Percentiles rank a stretch among this genome's conserved stretches.
Evolutionary conservation across 2,329 filamentous ascomycete genomes (phyloP).

Genomic region (Exophiala bonariae): DNA sequence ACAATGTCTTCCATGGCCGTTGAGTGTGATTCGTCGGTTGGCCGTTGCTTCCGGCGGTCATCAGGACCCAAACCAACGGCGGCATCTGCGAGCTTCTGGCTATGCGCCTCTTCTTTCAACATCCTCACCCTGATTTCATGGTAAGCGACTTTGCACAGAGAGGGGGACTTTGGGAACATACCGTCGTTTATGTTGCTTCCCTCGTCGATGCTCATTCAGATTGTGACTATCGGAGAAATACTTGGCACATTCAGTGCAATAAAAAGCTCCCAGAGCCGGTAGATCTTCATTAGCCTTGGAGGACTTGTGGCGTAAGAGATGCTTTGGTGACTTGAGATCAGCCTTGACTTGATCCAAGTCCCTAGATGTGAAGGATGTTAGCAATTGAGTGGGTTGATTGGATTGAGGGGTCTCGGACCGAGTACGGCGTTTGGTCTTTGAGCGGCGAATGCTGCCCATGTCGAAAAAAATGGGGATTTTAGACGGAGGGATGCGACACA

Average conservation of each 20-base stretch:
- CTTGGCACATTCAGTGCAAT: constrained; percentile 92
- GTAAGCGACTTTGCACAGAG: constrained; percentile 8
- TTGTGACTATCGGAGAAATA: constrained; percentile 89
- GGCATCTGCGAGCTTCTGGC: constrained; percentile 81
- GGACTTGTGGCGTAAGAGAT: constrained; percentile 76
- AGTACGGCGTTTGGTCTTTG: constrained; percentile 72
- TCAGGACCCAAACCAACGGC: constrained; percentile 71
- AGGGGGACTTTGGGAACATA: constrained; percentile 37
- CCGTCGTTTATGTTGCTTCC: constrained; percentile 93
- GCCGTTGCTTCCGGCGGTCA: constrained; percentile 52
- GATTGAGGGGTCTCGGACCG: constrained; percentile 50
- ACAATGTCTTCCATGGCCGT: constrained; percentile 21
- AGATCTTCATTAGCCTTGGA: constrained; percentile 82
- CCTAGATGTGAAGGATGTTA: constrained; percentile 48
- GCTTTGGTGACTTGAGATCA: constrained; percentile 75
- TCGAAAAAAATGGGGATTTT: too few species aligned
- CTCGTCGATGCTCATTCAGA: constrained; percentile 72
- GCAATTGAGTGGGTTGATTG: constrained; percentile 3
- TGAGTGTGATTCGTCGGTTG: constrained; percentile 3
- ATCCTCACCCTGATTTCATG: constrained; percentile 67
- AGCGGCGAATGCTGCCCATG: constrained; percentile 69
- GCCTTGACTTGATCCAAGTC: constrained; percentile 90
- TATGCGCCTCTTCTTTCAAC: constrained; percentile 80
- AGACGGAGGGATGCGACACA: too few species aligned
- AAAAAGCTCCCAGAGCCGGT: constrained; percentile 79